These are phyloP conservation scores for Arthrobotrys megalospora DNA, from an alignment of 2,329 filamentous ascomycete genomes.

Conservation along the genomic window DNA sequence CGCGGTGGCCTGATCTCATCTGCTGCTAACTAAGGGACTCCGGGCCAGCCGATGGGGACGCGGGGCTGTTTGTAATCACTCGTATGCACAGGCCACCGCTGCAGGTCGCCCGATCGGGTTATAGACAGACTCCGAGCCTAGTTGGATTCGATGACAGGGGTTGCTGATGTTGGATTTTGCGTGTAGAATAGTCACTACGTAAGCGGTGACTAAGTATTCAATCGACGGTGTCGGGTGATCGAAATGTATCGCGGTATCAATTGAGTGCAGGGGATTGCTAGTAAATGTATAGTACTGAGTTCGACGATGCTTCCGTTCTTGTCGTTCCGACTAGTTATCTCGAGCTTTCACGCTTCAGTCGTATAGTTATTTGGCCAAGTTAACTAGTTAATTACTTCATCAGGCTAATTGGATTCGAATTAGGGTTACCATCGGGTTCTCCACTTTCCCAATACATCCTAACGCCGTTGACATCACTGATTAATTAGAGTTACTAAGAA, in stretches of 20 bases:
- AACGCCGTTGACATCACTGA: conserved; percentile 2
- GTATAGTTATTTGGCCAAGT: not conserved
- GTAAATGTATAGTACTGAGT: too few relatives aligned
- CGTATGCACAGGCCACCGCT: conserved; percentile 11
- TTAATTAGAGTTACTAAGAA: conserved; percentile 2
- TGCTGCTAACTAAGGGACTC: conserved; percentile 4
- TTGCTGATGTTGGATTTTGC: conserved; percentile 7
- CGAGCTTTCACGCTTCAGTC: too few relatives aligned
- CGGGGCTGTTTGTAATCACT: conserved; percentile 48
- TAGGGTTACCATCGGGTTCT: conserved; percentile 20
- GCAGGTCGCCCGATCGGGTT: conserved; percentile 12
- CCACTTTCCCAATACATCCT: conserved; percentile 26
- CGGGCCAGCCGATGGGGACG: conserved; percentile 28
- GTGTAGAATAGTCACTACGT: too few relatives aligned
- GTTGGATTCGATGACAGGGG: not conserved
- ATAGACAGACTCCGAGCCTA: conserved; percentile 5
- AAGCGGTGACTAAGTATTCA: too few relatives aligned
- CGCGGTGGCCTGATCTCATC: conserved; percentile 26
- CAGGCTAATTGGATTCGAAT: not conserved
- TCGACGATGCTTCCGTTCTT: too few relatives aligned
- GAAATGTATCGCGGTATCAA: too few relatives aligned
- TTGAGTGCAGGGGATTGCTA: too few relatives aligned
- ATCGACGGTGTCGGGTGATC: too few relatives aligned
- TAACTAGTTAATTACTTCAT: not conserved
- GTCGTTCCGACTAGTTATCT: too few relatives aligned